Conservation (phyloP, 2,329 filamentous ascomycete species). For the Onygena corvina region DNA sequence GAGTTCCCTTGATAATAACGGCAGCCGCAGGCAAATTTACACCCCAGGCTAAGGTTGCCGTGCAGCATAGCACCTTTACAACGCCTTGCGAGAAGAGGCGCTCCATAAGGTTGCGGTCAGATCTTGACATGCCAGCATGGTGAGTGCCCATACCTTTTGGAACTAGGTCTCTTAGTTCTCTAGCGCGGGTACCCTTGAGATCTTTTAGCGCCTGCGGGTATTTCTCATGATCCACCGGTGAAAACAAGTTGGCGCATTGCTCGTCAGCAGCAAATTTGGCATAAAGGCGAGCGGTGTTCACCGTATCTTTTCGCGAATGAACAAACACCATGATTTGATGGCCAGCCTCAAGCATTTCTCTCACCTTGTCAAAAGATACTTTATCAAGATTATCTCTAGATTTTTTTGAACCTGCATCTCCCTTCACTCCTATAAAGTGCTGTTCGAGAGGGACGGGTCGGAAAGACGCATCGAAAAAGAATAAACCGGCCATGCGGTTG, state of each 20-base stretch:
- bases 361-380: slow-evolving; percentile 85
- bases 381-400: slow-evolving; percentile 81
- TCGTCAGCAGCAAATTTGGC: slow-evolving; percentile 78
- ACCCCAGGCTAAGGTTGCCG: slow-evolving; percentile 94
- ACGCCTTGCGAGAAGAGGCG: slow-evolving; percentile 80
- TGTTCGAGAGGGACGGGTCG: slow-evolving; percentile 91
- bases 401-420: slow-evolving; percentile 53
- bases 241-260: slow-evolving; percentile 67
- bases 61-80: slow-evolving; percentile 96
- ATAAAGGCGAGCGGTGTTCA: slow-evolving; percentile 73
- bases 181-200: slow-evolving; percentile 72
- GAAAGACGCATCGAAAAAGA: slow-evolving; percentile 95
- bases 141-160: slow-evolving; percentile 89
- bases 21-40: slow-evolving; percentile 95
- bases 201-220: slow-evolving; percentile 72
- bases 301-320: slow-evolving; percentile 88
- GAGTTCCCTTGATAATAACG: slow-evolving; percentile 95
- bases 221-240: slow-evolving; percentile 62
- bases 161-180: slow-evolving; percentile 77
- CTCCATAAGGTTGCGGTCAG: slow-evolving; percentile 92
- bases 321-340: slow-evolving; percentile 99
- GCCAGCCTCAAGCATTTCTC: slow-evolving; percentile 78
- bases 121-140: slow-evolving; percentile 90
- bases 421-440: slow-evolving; percentile 89
- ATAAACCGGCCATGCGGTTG: slow-evolving; percentile 80